Evolutionary conservation across 768 basidiomycete genomes (phyloP).

Genomic region (Calocybe indica): DNA sequence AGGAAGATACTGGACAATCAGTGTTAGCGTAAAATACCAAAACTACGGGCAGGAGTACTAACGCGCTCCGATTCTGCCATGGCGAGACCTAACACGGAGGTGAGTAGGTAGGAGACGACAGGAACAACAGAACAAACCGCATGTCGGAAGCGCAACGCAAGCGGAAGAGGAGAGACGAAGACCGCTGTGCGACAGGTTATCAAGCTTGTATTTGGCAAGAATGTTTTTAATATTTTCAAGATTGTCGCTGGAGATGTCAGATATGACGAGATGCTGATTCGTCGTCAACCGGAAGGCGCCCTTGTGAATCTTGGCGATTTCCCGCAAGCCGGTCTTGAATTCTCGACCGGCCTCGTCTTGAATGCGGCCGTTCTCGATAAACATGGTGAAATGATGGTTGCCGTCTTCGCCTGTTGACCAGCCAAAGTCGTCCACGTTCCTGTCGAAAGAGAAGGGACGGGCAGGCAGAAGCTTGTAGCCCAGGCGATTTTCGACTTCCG

Average conservation of each 20-base stretch:
- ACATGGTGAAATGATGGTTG: slow-evolving; percentile 85
- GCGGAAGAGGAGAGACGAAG: slow-evolving; percentile 88
- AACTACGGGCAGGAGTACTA: slow-evolving; percentile 12
- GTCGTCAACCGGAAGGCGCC: slow-evolving; percentile 90
- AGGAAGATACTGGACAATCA: slow-evolving; percentile 68
- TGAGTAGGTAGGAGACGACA: slow-evolving; percentile 1
- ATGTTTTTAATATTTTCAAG: slow-evolving; percentile 72
- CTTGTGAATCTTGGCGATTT: slow-evolving; percentile 93
- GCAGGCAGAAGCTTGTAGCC: slow-evolving; percentile 73
- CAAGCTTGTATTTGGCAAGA: slow-evolving; percentile 81
- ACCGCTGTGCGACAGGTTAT: slow-evolving; percentile 75
- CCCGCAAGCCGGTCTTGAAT: slow-evolving; percentile 89
- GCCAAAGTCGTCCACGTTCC: slow-evolving; percentile 91
- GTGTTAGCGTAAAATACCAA: neutral
- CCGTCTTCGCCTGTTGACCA: slow-evolving; percentile 89
- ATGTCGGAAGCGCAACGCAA: slow-evolving; percentile 97
- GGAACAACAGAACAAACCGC: slow-evolving; percentile 42
- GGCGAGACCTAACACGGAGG: slow-evolving; percentile 22
- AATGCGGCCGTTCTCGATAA: slow-evolving; percentile 98
- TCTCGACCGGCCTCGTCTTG: slow-evolving; percentile 86
- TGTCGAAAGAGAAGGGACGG: slow-evolving; percentile 74
- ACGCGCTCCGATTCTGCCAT: slow-evolving; percentile 53
- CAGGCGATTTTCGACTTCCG: slow-evolving; percentile 83
- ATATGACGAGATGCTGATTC: slow-evolving; percentile 90
- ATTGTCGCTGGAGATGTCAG: slow-evolving; percentile 74